Conservation (phyloP, 768 basidiomycete genomes). For the Mycena epipterygia region DNA sequence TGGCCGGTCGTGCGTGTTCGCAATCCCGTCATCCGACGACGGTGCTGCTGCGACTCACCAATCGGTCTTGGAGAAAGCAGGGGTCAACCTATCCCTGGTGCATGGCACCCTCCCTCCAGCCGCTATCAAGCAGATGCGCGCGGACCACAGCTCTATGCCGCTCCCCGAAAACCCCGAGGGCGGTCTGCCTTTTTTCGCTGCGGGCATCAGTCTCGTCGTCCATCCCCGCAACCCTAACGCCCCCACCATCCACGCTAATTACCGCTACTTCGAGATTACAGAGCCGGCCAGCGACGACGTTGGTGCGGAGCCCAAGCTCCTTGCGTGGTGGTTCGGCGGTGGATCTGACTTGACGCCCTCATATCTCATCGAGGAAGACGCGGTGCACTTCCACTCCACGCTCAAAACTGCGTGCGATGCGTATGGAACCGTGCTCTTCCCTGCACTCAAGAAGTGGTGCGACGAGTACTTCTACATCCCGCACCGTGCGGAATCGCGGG, state of each 20-base stretch:
- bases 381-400: conserved; percentile 85
- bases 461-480: conserved; percentile 97
- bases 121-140: conserved; percentile 95
- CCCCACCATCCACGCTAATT: conserved; percentile 96
- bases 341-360: conserved; percentile 95
- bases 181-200: conserved; percentile 92
- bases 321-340: conserved; percentile 99
- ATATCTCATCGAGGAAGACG: conserved; percentile 92
- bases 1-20: conserved; percentile 89
- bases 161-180: conserved; percentile 66
- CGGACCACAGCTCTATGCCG: conserved; percentile 86
- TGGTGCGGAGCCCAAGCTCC: conserved; percentile 61
- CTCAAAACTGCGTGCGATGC: conserved; percentile 82
- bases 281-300: conserved; percentile 53
- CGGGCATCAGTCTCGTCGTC: conserved; percentile 92
- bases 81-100: conserved; percentile 94
- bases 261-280: conserved; percentile 96
- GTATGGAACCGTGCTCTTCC: conserved; percentile 78
- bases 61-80: conserved; percentile 91
- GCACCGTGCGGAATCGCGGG: conserved; percentile 88
- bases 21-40: conserved; percentile 54
- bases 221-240: conserved; percentile 95
- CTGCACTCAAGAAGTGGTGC: conserved; percentile 93
- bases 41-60: conserved; percentile 46
- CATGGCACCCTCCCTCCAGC: conserved; percentile 89